These are phyloP conservation scores for Cyclotella baltica DNA, from an alignment of 108 stramenopile genomes.

Conservation along the genomic window DNA sequence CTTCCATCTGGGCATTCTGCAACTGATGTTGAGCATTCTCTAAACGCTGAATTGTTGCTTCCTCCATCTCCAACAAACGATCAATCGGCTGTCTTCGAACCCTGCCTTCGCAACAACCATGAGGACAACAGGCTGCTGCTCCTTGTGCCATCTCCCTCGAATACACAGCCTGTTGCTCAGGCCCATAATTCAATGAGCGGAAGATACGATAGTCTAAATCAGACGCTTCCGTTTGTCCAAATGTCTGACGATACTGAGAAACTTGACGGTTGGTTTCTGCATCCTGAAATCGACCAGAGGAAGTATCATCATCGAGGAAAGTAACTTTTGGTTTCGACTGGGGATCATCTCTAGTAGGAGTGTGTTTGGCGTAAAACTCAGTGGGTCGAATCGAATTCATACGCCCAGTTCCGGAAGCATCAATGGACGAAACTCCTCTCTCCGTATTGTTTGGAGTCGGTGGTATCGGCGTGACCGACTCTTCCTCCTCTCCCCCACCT, in stretches of 20 bases:
- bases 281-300: conserved; percentile 27
- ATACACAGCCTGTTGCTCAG: conserved; percentile 86
- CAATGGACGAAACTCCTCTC: too few species aligned
- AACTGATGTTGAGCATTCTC: conserved; percentile 68
- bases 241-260: conserved; percentile 38
- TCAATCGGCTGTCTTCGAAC: conserved; percentile 62
- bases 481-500: conserved; percentile 20
- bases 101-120: conserved; percentile 74
- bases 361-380: neutral
- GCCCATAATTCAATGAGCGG: conserved; percentile 72
- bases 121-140: conserved; percentile 81
- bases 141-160: conserved; percentile 87
- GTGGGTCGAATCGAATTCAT: neutral
- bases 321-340: conserved; percentile 29
- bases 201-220: conserved; percentile 54
- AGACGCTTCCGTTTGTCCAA: conserved; percentile 26
- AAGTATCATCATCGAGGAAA: conserved; percentile 43
- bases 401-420: too few species aligned
- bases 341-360: neutral
- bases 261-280: conserved; percentile 13
- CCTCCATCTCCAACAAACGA: conserved; percentile 68
- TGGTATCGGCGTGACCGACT: neutral
- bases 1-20: conserved; percentile 55
- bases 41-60: conserved; percentile 57
- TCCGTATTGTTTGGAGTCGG: too few species aligned